A percentile compares a stretch with the other conserved stretches of the same genome.
Conservation (phyloP, 2,329 filamentous ascomycete species). For the Fusarium dlaminii region DNA sequence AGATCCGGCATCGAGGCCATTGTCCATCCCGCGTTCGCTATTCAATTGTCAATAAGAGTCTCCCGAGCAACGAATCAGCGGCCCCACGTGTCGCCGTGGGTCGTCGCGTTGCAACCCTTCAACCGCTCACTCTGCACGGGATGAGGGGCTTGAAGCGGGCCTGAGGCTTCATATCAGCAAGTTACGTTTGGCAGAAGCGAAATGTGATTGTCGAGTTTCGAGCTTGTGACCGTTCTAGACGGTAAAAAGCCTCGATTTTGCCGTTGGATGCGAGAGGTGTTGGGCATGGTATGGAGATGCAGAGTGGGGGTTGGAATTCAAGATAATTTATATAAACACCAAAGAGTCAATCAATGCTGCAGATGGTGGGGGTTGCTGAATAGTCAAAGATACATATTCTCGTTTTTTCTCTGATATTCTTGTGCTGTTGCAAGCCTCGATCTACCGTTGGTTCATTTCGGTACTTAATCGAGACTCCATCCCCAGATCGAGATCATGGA, state of each 20-base stretch:
- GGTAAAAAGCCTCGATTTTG: slow-evolving; percentile 19
- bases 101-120: slow-evolving; percentile 20
- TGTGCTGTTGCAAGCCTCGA: not conserved
- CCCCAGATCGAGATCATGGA: slow-evolving; percentile 44
- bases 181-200: slow-evolving; percentile 19
- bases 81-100: slow-evolving; percentile 42
- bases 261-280: slow-evolving; percentile 7
- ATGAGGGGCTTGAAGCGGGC: slow-evolving; percentile 25
- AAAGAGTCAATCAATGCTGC: not conserved
- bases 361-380: not conserved
- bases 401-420: slow-evolving; percentile 1
- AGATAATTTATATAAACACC: slow-evolving; percentile 34
- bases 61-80: slow-evolving; percentile 41
- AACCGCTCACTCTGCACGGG: not conserved
- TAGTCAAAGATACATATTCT: not conserved
- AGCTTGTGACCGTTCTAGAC: slow-evolving; percentile 7
- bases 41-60: slow-evolving; percentile 13
- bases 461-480: slow-evolving; percentile 11
- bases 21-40: slow-evolving; percentile 5
- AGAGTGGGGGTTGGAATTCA: slow-evolving; percentile 14
- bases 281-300: not conserved
- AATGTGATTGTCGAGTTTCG: slow-evolving; percentile 27
- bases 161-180: slow-evolving; percentile 19
- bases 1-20: not conserved
- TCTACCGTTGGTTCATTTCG: not conserved